Conservation (phyloP, 495 filamentous ascomycete genomes). For the Talaromyces wortmannii region DNA sequence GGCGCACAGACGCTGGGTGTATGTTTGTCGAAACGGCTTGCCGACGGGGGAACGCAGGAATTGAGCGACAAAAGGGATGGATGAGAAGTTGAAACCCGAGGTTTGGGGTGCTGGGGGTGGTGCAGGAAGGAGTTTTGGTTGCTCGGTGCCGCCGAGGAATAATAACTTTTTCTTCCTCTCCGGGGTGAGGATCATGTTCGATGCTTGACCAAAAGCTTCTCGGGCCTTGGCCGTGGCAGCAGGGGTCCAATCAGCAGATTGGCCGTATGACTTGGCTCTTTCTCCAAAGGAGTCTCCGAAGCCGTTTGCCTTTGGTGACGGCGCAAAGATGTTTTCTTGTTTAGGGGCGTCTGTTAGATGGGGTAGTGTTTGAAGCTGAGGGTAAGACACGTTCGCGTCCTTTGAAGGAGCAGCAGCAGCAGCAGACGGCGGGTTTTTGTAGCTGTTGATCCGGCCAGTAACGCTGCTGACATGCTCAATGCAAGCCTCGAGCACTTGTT, state of each 20-base stretch:
- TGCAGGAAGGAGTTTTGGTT: constrained; percentile 31
- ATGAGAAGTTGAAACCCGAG: constrained; percentile 11
- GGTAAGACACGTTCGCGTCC: constrained; percentile 18
- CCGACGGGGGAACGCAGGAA: constrained; percentile 49
- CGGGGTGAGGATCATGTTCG: constrained; percentile 31
- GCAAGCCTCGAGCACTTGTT: constrained; percentile 63
- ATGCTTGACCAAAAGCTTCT: constrained; percentile 35
- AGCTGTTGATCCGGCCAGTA: constrained; percentile 53
- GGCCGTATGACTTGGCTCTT: constrained; percentile 52
- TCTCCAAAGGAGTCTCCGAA: constrained; percentile 46
- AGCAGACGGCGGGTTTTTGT: constrained; percentile 41
- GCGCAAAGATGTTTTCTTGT: constrained; percentile 51
- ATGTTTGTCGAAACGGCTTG: constrained; percentile 63
- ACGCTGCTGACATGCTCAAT: constrained; percentile 60
- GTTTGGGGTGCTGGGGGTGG: constrained; percentile 21
- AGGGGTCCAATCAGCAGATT: constrained; percentile 45
- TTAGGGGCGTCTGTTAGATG: constrained; percentile 46
- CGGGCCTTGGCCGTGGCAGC: constrained; percentile 32
- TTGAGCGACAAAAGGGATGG: constrained; percentile 30
- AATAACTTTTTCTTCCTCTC: constrained; percentile 30
- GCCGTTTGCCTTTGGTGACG: constrained; percentile 38
- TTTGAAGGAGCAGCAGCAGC: constrained; percentile 11
- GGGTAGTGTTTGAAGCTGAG: constrained; percentile 39
- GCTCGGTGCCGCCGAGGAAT: constrained; percentile 24
- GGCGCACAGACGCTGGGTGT: constrained; percentile 50